Conservation (phyloP, 1,284 basidiomycete genomes). For the Microbotryomycetes sp. region DNA sequence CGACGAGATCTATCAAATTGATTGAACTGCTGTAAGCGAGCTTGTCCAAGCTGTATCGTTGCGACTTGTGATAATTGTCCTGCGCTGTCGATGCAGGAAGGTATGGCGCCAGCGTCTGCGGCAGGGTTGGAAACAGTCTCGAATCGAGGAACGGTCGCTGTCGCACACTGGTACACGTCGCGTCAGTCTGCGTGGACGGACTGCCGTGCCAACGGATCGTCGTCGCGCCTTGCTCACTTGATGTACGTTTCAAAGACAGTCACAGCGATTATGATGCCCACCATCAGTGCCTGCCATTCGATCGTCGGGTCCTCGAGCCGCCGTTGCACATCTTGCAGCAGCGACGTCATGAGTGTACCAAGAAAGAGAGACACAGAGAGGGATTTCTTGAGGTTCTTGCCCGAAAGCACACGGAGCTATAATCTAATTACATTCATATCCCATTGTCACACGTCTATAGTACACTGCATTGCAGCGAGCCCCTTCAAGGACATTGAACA, state of each 20-base stretch:
- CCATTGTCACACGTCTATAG: too few relatives aligned
- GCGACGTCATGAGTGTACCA: slow-evolving; percentile 11
- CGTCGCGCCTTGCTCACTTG: slow-evolving; percentile 5
- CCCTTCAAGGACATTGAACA: neutral
- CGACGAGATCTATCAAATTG: slow-evolving; percentile 62
- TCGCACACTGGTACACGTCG: slow-evolving; percentile 10
- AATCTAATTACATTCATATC: too few relatives aligned
- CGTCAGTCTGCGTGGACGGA: fast-evolving
- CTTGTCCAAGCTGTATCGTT: slow-evolving; percentile 85
- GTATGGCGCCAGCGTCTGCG: slow-evolving; percentile 27
- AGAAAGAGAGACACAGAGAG: too few relatives aligned
- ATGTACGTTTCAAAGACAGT: slow-evolving; percentile 19
- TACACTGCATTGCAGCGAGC: neutral
- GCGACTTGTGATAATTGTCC: slow-evolving; percentile 55
- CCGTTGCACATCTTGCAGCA: slow-evolving; percentile 2
- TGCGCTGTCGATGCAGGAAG: slow-evolving; percentile 16
- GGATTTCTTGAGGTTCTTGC: too few relatives aligned
- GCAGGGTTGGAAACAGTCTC: slow-evolving; percentile 16
- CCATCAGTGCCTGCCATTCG: slow-evolving; percentile 13
- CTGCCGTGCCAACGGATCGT: neutral
- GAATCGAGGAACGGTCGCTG: slow-evolving; percentile 21
- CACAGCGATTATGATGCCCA: neutral
- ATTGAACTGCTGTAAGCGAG: slow-evolving; percentile 72
- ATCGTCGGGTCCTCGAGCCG: slow-evolving; percentile 13
- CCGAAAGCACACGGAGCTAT: too few relatives aligned